These are phyloP conservation scores for Pseudogymnoascus sp. DNA, from an alignment of 2,329 filamentous ascomycete genomes.

Conservation along the genomic window DNA sequence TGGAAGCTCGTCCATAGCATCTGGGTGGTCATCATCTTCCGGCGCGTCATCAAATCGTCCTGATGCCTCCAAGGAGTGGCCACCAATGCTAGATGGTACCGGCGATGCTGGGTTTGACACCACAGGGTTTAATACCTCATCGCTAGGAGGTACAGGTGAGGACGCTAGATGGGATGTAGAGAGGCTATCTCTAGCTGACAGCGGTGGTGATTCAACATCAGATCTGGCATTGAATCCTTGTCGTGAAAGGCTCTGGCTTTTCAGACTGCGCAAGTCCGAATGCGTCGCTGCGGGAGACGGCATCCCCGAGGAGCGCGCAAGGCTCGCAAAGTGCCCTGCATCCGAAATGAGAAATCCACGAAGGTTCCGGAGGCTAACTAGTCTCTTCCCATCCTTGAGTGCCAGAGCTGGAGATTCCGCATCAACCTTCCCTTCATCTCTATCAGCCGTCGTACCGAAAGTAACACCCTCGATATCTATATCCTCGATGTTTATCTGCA, in stretches of 20 bases:
- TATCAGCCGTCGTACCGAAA: conserved; percentile 27
- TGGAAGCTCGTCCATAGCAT: conserved; percentile 18
- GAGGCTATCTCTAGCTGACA: not conserved
- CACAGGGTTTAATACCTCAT: not conserved
- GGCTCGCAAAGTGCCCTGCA: conserved; percentile 54
- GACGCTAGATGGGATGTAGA: not conserved
- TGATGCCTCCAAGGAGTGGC: not conserved
- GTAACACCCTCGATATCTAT: conserved; percentile 63
- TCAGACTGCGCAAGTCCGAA: conserved; percentile 29
- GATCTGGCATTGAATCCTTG: not conserved
- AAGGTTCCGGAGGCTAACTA: conserved; percentile 56
- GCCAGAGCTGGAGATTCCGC: conserved; percentile 18
- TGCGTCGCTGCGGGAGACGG: conserved; percentile 48
- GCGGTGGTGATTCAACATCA: not conserved
- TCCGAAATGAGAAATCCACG: conserved; percentile 61
- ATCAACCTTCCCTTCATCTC: conserved; percentile 1
- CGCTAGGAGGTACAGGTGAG: not conserved
- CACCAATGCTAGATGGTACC: not conserved
- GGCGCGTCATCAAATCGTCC: conserved; percentile 29
- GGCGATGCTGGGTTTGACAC: not conserved
- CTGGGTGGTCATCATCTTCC: conserved; percentile 24
- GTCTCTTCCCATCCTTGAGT: conserved; percentile 57
- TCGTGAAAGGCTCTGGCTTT: not conserved
- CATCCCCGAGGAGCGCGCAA: conserved; percentile 51
- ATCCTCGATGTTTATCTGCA: conserved; percentile 57